phyloP scores from a whole-genome alignment of 2,329 filamentous ascomycete species.

The Aureobasidium vineae region DNA sequence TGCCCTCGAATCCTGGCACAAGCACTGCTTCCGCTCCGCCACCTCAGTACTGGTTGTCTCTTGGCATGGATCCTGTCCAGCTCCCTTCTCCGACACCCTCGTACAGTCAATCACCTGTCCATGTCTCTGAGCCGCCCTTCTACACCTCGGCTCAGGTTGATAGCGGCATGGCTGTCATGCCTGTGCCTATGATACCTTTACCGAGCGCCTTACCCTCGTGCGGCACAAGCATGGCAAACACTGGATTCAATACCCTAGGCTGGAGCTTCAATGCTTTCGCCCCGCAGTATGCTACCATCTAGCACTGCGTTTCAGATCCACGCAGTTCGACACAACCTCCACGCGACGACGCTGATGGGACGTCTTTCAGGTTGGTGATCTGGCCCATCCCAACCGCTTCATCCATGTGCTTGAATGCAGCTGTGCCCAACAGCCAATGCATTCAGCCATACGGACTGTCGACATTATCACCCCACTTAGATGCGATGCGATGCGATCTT shows the following conservation, averaged over 20 bases:
- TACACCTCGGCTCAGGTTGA: slow-evolving; percentile 76
- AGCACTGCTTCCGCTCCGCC: slow-evolving; percentile 68
- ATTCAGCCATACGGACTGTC: slow-evolving; percentile 37
- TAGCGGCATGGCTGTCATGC: slow-evolving; percentile 70
- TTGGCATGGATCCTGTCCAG: slow-evolving; percentile 68
- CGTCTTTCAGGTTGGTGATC: slow-evolving; percentile 39
- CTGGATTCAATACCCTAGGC: slow-evolving; percentile 74
- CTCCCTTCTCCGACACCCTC: slow-evolving; percentile 76
- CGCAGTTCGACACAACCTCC: background rate
- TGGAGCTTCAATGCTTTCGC: slow-evolving; percentile 88
- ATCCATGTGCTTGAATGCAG: slow-evolving; percentile 29
- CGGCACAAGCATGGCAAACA: slow-evolving; percentile 61
- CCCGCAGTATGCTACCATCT: slow-evolving; percentile 72
- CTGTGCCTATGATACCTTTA: slow-evolving; percentile 73
- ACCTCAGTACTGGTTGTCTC: slow-evolving; percentile 73
- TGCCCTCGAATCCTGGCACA: slow-evolving; percentile 83
- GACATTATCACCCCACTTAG: slow-evolving; percentile 1
- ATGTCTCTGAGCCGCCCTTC: slow-evolving; percentile 61
- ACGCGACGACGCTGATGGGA: slow-evolving; percentile 6
- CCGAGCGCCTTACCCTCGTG: slow-evolving; percentile 81
- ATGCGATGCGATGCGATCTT: slow-evolving; percentile 26
- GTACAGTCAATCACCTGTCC: slow-evolving; percentile 75
- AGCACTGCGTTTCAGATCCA: slow-evolving; percentile 50
- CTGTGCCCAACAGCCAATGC: slow-evolving; percentile 38
- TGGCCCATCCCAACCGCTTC: slow-evolving; percentile 43